phyloP scores from a whole-genome alignment of 2,329 filamentous ascomycete genomes.

The Coniella lustricola region DNA sequence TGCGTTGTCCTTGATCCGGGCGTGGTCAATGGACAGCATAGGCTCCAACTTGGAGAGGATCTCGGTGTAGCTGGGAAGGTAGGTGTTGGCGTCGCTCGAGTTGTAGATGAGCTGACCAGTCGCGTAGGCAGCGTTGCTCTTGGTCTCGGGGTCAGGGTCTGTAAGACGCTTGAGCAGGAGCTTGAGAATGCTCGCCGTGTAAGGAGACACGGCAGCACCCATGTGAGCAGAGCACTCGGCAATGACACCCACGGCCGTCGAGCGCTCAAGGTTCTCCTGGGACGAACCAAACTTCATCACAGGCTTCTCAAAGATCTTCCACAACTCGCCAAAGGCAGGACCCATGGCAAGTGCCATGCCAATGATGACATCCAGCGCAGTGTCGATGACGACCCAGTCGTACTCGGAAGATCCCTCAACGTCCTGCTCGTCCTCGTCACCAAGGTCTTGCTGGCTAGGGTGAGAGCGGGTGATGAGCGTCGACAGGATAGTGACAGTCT shows the following conservation, averaged over 20 bases:
- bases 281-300: slow-evolving; percentile 83
- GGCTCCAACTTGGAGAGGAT: slow-evolving; percentile 85
- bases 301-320: slow-evolving; percentile 93
- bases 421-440: slow-evolving; percentile 69
- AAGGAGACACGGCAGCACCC: slow-evolving; percentile 71
- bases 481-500: slow-evolving; percentile 67
- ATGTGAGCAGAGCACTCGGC: slow-evolving; percentile 87
- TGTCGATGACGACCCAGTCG: slow-evolving; percentile 95
- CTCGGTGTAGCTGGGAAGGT: slow-evolving; percentile 66
- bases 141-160: slow-evolving; percentile 85
- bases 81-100: slow-evolving; percentile 66
- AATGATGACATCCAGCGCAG: slow-evolving; percentile 82
- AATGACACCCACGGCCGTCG: slow-evolving; percentile 82
- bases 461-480: slow-evolving; percentile 84
- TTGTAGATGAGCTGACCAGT: slow-evolving; percentile 77
- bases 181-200: slow-evolving; percentile 69
- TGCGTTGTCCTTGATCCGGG: slow-evolving; percentile 85
- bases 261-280: slow-evolving; percentile 79
- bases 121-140: slow-evolving; percentile 92
- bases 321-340: slow-evolving; percentile 73
- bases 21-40: slow-evolving; percentile 68
- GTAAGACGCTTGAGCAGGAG: slow-evolving; percentile 78
- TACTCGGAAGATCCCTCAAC: slow-evolving; percentile 84
- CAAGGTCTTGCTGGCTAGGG: slow-evolving; percentile 85
- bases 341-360: slow-evolving; percentile 80